These are phyloP conservation scores for Neophaeococcomyces mojaviensis DNA, from an alignment of 2,329 filamentous ascomycete genomes.

Conservation along the genomic window DNA sequence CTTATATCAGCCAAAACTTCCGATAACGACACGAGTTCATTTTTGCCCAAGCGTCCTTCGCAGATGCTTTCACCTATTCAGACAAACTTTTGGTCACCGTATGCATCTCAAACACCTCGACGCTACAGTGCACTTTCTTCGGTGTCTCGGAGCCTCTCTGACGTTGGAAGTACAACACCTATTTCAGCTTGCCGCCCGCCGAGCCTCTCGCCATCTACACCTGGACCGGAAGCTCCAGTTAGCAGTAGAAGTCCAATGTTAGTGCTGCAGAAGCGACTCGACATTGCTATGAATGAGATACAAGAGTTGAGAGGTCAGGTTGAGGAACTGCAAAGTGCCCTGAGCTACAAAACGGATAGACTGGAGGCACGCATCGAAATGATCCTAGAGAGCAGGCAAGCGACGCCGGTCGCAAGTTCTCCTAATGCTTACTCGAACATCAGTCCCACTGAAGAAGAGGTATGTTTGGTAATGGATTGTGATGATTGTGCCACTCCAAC, in stretches of 20 bases:
- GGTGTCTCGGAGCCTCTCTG: not conserved
- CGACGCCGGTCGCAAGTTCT: not conserved
- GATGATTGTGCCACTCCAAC: too few species aligned
- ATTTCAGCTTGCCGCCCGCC: constrained; percentile 13
- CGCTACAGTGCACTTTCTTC: not conserved
- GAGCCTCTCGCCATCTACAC: constrained; percentile 16
- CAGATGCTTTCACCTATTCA: too few species aligned
- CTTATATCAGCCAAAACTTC: not conserved
- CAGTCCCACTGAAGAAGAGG: not conserved
- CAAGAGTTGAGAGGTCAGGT: constrained; percentile 17
- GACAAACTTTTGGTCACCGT: not conserved
- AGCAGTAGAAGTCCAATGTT: constrained; percentile 18
- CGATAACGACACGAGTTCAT: not conserved
- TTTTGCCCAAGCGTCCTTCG: too few species aligned
- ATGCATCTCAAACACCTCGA: not conserved
- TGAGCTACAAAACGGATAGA: constrained; percentile 6
- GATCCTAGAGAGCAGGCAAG: not conserved
- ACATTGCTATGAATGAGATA: constrained; percentile 18
- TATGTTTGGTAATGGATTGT: too few species aligned
- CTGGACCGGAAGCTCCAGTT: constrained; percentile 17
- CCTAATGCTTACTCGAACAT: not conserved
- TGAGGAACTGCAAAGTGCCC: constrained; percentile 13
- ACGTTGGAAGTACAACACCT: not conserved
- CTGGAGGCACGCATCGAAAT: constrained; percentile 3
- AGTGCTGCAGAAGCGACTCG: constrained; percentile 18